Conservation (phyloP, 1,284 basidiomycete species). For the Heterobasidion annosum region DNA sequence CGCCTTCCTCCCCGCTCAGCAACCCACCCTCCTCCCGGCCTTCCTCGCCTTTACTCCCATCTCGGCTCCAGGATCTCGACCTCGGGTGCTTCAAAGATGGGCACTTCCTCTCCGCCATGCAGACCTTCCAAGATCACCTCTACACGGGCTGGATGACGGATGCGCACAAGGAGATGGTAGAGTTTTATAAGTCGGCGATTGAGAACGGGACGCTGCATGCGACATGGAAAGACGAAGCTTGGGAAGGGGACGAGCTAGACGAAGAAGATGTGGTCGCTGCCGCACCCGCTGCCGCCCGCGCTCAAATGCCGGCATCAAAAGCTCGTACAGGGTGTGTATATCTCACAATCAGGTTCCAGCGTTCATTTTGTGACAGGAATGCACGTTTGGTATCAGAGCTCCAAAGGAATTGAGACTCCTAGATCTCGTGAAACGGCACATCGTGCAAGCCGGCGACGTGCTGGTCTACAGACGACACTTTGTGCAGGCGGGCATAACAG, state of each 20-base stretch:
- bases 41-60: background rate
- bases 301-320: background rate
- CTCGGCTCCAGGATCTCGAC: constrained; percentile 19
- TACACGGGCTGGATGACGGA: constrained; percentile 41
- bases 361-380: background rate
- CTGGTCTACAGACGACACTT: constrained; percentile 42
- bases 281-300: constrained; percentile 4
- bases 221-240: constrained; percentile 54
- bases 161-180: constrained; percentile 31
- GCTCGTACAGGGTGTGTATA: background rate
- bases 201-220: constrained; percentile 35
- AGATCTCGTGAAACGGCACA: constrained; percentile 31
- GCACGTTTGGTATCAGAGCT: background rate
- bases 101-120: constrained; percentile 43
- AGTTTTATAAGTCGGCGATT: constrained; percentile 32
- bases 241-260: constrained; percentile 33
- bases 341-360: background rate
- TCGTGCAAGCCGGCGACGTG: constrained; percentile 42
- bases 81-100: constrained; percentile 37
- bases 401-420: constrained; percentile 32
- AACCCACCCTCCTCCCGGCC: background rate
- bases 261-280: constrained; percentile 4
- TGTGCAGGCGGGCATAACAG: constrained; percentile 19
- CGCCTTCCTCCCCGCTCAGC: background rate
- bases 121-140: constrained; percentile 52